Conservation (phyloP, 2,329 filamentous ascomycete species). For the Exophiala mesophila region DNA sequence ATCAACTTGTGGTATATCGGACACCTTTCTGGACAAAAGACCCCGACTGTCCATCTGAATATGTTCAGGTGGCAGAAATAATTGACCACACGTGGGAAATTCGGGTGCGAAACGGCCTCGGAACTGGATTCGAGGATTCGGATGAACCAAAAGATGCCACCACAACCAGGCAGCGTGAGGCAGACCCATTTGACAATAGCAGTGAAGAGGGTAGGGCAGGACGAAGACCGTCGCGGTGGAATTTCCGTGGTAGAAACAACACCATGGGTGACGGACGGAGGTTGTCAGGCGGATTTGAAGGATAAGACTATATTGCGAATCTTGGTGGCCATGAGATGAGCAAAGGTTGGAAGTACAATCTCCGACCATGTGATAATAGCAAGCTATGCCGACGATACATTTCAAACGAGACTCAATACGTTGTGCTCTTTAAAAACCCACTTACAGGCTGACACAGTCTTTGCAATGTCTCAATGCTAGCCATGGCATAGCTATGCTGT, state of each 20-base stretch:
- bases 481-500: too few relatives aligned
- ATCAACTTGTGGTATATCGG: constrained; percentile 5
- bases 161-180: not conserved
- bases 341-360: not conserved
- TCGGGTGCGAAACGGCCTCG: not conserved
- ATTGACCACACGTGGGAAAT: constrained; percentile 11
- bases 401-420: too few relatives aligned
- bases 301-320: not conserved
- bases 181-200: not conserved
- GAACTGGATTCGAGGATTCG: not conserved
- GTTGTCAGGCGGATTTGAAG: constrained; percentile 1
- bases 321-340: not conserved
- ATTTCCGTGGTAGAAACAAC: not conserved
- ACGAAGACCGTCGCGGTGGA: not conserved
- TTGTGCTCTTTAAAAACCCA: too few relatives aligned
- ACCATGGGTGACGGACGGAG: constrained; percentile 3
- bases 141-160: not conserved
- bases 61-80: constrained; percentile 8
- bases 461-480: too few relatives aligned
- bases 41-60: constrained; percentile 8
- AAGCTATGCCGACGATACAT: too few relatives aligned
- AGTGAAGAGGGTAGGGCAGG: not conserved
- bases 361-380: too few relatives aligned
- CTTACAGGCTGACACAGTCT: too few relatives aligned
- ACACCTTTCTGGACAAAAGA: constrained; percentile 7